phyloP scores from a whole-genome alignment of 2,329 filamentous ascomycete genomes.

The Ilyonectria destructans region DNA sequence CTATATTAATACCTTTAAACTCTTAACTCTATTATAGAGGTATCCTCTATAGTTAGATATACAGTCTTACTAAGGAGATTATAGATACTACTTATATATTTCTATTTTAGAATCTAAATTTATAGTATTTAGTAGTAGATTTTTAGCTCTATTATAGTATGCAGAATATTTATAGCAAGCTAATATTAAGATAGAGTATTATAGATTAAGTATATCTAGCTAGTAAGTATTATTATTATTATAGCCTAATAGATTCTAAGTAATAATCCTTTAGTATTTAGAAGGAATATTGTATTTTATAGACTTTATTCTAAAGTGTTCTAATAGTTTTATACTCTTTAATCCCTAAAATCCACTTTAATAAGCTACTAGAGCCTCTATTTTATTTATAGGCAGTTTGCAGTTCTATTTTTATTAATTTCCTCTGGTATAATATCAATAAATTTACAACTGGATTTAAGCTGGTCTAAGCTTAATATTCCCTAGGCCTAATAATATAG shows the following conservation, averaged over 20 bases:
- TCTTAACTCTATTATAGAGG: constrained; percentile 21
- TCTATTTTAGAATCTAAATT: constrained; percentile 27
- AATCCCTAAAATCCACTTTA: constrained; percentile 1
- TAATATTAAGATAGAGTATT: background rate
- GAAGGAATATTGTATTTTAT: constrained; percentile 25
- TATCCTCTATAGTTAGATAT: constrained; percentile 21
- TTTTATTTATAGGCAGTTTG: constrained; percentile 20
- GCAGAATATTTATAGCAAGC: constrained; percentile 11
- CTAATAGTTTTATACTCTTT: constrained; percentile 8
- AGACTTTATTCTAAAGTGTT: constrained; percentile 8
- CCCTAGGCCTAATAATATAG: constrained; percentile 1
- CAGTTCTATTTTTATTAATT: constrained; percentile 22
- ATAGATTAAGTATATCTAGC: constrained; percentile 19
- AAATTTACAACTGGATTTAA: constrained; percentile 25
- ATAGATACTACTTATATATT: constrained; percentile 22
- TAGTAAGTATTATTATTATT: constrained; percentile 24
- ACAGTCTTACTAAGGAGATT: constrained; percentile 27
- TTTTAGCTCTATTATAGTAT: background rate
- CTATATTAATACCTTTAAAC: constrained; percentile 6
- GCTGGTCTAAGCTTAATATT: constrained; percentile 8
- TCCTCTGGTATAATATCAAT: constrained; percentile 26
- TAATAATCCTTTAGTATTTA: constrained; percentile 6
- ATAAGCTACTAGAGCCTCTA: constrained; percentile 4
- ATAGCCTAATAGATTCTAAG: constrained; percentile 17
- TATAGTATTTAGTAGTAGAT: constrained; percentile 16